A percentile compares a stretch with the other conserved stretches of the same genome.
phyloP scores from a whole-genome alignment of 768 basidiomycete genomes.

The Leucocoprinus birnbaumii region DNA sequence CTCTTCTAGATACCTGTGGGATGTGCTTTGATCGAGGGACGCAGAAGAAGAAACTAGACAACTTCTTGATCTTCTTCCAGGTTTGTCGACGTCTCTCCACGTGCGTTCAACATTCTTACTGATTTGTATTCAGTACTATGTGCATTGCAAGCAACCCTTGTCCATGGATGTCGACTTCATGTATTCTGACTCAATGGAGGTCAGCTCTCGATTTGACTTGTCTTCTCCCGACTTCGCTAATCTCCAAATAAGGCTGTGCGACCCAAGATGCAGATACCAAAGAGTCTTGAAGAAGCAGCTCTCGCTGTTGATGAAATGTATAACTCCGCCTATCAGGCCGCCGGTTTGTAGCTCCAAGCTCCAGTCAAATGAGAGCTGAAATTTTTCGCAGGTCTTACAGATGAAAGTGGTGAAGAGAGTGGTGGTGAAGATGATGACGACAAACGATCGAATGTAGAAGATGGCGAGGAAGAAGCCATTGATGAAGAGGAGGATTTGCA shows the following conservation, averaged over 20 bases:
- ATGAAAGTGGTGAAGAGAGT: constrained; percentile 60
- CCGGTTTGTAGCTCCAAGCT: constrained; percentile 38
- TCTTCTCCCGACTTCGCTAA: not conserved
- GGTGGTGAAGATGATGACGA: constrained; percentile 67
- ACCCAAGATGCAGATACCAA: constrained; percentile 69
- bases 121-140: constrained; percentile 58
- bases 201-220: constrained; percentile 24
- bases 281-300: constrained; percentile 84
- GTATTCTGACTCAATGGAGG: constrained; percentile 92
- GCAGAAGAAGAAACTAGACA: constrained; percentile 90
- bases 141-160: constrained; percentile 83
- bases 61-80: constrained; percentile 92
- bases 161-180: constrained; percentile 99
- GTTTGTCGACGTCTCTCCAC: constrained; percentile 34
- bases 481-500: constrained; percentile 57
- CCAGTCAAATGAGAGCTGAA: not conserved
- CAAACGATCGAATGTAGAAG: constrained; percentile 44
- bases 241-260: constrained; percentile 63
- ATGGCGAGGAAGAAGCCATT: constrained; percentile 53
- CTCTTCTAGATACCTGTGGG: constrained; percentile 91
- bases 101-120: constrained; percentile 1
- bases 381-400: constrained; percentile 8
- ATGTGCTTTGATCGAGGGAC: constrained; percentile 97
- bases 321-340: constrained; percentile 57
- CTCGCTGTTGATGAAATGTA: constrained; percentile 89